phyloP scores from a whole-genome alignment of 345 rosid genomes.

The Noccaea caerulescens region DNA sequence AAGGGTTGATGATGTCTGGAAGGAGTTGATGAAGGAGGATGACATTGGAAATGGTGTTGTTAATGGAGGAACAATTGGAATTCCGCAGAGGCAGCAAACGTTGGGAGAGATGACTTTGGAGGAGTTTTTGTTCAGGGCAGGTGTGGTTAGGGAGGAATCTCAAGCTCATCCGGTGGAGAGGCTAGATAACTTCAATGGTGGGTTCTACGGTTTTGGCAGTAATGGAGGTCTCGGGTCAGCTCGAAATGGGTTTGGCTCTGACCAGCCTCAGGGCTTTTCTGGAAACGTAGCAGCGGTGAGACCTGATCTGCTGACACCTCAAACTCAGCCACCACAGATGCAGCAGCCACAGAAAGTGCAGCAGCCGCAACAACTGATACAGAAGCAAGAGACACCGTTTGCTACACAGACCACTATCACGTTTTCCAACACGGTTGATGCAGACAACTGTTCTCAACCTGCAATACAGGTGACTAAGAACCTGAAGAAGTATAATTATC shows the following conservation, averaged over 20 bases:
- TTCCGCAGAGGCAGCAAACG: conserved; percentile 86
- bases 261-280: conserved; percentile 51
- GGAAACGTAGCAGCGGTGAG: conserved; percentile 50
- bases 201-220: conserved; percentile 49
- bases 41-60: conserved; percentile 46
- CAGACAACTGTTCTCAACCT: conserved; percentile 14
- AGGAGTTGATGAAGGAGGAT: conserved; percentile 63
- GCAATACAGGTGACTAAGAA: conserved; percentile 39
- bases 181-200: conserved; percentile 51
- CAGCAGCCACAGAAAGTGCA: conserved; percentile 54
- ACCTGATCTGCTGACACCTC: conserved; percentile 47
- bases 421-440: conserved; percentile 44
- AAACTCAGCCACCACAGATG: conserved; percentile 56
- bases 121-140: conserved; percentile 85
- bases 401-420: conserved; percentile 61
- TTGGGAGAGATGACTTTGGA: conserved; percentile 93
- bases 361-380: conserved; percentile 53
- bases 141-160: conserved; percentile 83
- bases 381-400: conserved; percentile 56
- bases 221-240: conserved; percentile 62
- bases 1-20: conserved; percentile 96
- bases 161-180: conserved; percentile 54
- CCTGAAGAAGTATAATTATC: background rate
- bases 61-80: conserved; percentile 39
- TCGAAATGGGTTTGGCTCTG: conserved; percentile 48